Base-by-base conservation (phyloP, 2,329 filamentous ascomycete genomes). In the Fusarium sp. region DNA sequence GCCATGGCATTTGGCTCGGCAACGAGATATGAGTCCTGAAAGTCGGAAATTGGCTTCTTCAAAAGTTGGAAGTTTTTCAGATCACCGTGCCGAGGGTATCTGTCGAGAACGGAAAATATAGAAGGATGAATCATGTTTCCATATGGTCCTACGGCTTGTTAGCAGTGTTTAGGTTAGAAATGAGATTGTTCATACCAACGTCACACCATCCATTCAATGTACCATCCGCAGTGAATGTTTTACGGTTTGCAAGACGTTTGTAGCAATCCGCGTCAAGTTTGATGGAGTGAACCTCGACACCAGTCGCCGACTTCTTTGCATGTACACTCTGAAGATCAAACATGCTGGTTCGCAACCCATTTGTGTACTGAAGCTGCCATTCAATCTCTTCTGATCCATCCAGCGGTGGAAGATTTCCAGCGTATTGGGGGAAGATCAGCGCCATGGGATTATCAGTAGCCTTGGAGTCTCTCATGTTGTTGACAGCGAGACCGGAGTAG, bases 321-420 rank as follows among this genome's bases (percentile, higher is more conserved):
- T 74, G 72, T 1, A 60, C 48, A 18, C 63, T 71, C 37, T 74
- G 72, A 5, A 74, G 56, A 21, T 74, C 72, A 60, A 74, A 74
- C 72, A 74, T 74, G 57, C 70, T 74, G 37, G 46, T 44, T 16
- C 61, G 16, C 4, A 71, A 47, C 3, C 71, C 72, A 5, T 75
- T 74, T 1, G 57, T 53, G 23, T 71, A 74, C 11, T 46, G 42
- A 5, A 74, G 48, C 3, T 52, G 69, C 72, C 72, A 74, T 35
- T 74, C 71, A 3, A 75, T 74, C 12, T 74, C 72, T 24, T 74
- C 72, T 2, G 72, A 71, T 5, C 69, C 71, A 21, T 72, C 71
- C 1, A 74, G 18, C 3, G 58, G 37, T 4, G 72, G 72, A 13
- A 72, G 24, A 8, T 55, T 69, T 6, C 72, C 72, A 16, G 72